Evolutionary conservation across 2,329 filamentous ascomycete genomes (phyloP).

Genomic region (Lachnellula suecica): DNA sequence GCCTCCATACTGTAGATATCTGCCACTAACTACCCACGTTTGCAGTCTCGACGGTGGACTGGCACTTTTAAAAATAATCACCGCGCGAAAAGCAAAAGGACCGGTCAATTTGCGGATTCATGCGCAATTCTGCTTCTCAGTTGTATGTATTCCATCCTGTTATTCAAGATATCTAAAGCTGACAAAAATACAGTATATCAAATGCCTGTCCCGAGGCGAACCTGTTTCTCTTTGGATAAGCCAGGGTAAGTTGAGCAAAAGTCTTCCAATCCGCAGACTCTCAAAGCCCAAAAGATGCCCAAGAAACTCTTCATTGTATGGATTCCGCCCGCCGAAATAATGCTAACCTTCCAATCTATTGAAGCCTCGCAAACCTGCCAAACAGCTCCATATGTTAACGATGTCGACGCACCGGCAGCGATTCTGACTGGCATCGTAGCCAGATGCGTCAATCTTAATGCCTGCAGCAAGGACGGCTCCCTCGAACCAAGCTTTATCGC

Average conservation of each 20-base stretch:
- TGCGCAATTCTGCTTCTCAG: slow-evolving; percentile 20
- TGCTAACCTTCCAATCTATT: neutral
- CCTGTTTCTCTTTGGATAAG: slow-evolving; percentile 5
- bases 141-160: slow-evolving; percentile 7
- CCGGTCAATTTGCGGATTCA: slow-evolving; percentile 8
- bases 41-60: slow-evolving; percentile 21
- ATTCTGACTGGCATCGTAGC: slow-evolving; percentile 10
- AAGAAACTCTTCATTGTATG: too few species aligned
- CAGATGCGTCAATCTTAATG: slow-evolving; percentile 17
- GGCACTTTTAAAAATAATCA: slow-evolving; percentile 19
- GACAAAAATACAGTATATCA: slow-evolving; percentile 14
- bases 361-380: neutral
- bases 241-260: neutral
- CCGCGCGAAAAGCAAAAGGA: neutral
- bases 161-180: neutral
- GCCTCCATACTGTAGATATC: too few species aligned
- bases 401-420: slow-evolving; percentile 10
- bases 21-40: too few species aligned
- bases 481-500: slow-evolving; percentile 9
- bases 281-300: too few species aligned
- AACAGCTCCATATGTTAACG: neutral
- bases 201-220: slow-evolving; percentile 15
- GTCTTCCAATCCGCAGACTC: neutral
- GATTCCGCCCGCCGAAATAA: too few species aligned
- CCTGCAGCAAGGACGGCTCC: slow-evolving; percentile 4